Conservation (phyloP, 1,284 basidiomycete genomes). For the Sanguinoderma infundibulare region DNA sequence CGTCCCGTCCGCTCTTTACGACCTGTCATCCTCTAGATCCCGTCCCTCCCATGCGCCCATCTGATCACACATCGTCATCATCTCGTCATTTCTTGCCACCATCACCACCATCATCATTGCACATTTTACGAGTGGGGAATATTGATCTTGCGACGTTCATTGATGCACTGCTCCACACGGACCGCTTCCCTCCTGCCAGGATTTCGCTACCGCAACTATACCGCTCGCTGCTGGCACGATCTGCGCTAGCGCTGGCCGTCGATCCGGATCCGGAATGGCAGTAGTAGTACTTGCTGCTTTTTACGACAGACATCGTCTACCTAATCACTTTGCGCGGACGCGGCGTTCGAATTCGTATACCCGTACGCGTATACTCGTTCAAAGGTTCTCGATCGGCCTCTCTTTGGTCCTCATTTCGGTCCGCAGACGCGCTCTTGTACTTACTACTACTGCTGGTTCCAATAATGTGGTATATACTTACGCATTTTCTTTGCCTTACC, state of each 20-base stretch:
- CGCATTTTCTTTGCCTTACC: neutral
- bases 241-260: neutral
- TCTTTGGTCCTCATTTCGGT: too few relatives aligned
- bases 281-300: slow-evolving; percentile 12
- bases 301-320: too few relatives aligned
- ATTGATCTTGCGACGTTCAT: slow-evolving; percentile 4
- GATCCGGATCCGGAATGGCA: too few relatives aligned
- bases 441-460: slow-evolving; percentile 11
- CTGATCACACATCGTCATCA: neutral
- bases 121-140: slow-evolving; percentile 18
- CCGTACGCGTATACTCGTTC: slow-evolving; percentile 22
- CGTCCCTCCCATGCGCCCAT: slow-evolving; percentile 1
- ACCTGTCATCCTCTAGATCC: neutral
- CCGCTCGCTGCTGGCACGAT: slow-evolving; percentile 1
- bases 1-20: slow-evolving; percentile 46
- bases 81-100: slow-evolving; percentile 1
- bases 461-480: slow-evolving; percentile 19
- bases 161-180: slow-evolving; percentile 1
- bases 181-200: too few relatives aligned
- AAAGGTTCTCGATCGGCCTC: slow-evolving; percentile 7
- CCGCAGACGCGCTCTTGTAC: slow-evolving; percentile 16
- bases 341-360: slow-evolving; percentile 18
- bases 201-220: slow-evolving; percentile 6
- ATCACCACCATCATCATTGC: neutral
- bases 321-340: slow-evolving; percentile 17